phyloP scores from a whole-genome alignment of 2,329 filamentous ascomycete species.

The Curvularia verruculosa region DNA sequence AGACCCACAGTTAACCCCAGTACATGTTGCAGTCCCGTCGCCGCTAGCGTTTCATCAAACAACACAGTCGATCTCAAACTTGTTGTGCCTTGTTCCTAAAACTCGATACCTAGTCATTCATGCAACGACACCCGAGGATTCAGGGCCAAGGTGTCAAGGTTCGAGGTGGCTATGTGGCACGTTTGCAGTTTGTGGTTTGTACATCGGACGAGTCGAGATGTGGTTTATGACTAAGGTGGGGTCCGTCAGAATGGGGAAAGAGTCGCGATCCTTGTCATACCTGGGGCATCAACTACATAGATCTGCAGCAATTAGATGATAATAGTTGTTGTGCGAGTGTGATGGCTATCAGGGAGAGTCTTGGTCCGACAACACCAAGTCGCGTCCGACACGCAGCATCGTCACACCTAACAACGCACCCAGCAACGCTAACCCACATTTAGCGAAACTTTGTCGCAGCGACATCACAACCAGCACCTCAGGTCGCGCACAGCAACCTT shows the following conservation, averaged over 20 bases:
- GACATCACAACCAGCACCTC: not conserved
- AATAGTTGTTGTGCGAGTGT: not conserved
- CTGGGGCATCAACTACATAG: not conserved
- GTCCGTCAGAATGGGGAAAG: conserved; percentile 7
- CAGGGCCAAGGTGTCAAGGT: not conserved
- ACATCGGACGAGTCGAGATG: conserved; percentile 9
- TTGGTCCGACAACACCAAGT: not conserved
- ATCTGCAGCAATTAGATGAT: not conserved
- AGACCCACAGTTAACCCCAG: not conserved
- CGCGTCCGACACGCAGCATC: not conserved
- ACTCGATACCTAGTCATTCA: conserved; percentile 1
- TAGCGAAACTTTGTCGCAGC: too few relatives aligned
- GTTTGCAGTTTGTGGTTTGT: conserved; percentile 2
- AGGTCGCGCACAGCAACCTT: not conserved
- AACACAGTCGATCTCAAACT: conserved; percentile 30
- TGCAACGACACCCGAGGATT: not conserved
- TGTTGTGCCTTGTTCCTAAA: conserved; percentile 12
- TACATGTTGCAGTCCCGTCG: conserved; percentile 25
- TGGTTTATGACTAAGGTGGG: not conserved
- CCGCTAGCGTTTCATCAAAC: conserved; percentile 35
- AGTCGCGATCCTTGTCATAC: not conserved
- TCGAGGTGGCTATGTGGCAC: not conserved
- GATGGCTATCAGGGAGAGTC: not conserved
- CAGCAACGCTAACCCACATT: not conserved
- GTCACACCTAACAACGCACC: not conserved